Percentiles rank a stretch among this genome's conserved stretches.
These are phyloP conservation scores for Leccinum pellstonianum DNA, from an alignment of 768 basidiomycete genomes.

Conservation along the genomic window DNA sequence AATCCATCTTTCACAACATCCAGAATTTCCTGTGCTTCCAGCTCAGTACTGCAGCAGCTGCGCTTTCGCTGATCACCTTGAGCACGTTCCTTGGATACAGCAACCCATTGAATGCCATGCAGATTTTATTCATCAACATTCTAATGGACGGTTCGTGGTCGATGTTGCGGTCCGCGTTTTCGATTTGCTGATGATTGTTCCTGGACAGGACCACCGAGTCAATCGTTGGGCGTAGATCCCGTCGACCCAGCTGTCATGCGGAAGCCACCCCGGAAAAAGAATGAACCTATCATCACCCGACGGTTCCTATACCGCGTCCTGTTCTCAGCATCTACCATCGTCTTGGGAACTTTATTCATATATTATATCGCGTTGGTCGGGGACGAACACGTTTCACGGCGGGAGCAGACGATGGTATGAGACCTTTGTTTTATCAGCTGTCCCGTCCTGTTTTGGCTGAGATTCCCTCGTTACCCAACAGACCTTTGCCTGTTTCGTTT, in stretches of 20 bases:
- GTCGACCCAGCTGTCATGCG: constrained; percentile 93
- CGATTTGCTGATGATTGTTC: not conserved
- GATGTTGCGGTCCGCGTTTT: not conserved
- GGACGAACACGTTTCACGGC: constrained; percentile 77
- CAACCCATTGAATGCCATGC: constrained; percentile 97
- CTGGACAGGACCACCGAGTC: constrained; percentile 80
- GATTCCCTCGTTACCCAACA: not conserved
- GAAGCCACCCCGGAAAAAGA: constrained; percentile 88
- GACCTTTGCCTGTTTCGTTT: constrained; percentile 97
- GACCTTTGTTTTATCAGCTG: not conserved
- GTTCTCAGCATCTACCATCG: constrained; percentile 94
- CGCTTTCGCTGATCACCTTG: constrained; percentile 90
- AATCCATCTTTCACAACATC: constrained; percentile 99
- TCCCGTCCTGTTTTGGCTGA: not conserved
- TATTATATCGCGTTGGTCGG: constrained; percentile 73
- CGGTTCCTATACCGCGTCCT: constrained; percentile 75
- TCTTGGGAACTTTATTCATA: constrained; percentile 83
- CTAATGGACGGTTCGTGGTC: constrained; percentile 84
- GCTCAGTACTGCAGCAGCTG: constrained; percentile 95
- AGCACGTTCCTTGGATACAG: constrained; percentile 87
- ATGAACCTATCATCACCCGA: constrained; percentile 81
- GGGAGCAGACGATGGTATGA: constrained; percentile 96
- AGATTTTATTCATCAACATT: constrained; percentile 99
- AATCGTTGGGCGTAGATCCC: constrained; percentile 95
- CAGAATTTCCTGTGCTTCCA: constrained; percentile 98